Conservation (phyloP, 305 asterid species). For the Solanum hybrid region DNA sequence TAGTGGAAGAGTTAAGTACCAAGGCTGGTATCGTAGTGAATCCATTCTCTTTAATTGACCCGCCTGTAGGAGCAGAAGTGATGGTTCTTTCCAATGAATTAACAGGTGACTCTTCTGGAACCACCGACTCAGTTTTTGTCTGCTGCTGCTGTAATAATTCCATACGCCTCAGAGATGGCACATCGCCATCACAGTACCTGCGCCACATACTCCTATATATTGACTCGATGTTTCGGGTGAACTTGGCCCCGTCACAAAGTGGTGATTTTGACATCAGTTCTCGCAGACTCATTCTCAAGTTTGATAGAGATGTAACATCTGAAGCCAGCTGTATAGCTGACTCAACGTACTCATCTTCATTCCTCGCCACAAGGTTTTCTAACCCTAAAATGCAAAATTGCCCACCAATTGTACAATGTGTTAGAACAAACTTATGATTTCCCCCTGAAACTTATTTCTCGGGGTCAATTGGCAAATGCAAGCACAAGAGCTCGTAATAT, state of each 20-base stretch:
- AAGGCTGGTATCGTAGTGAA: conserved; percentile 15
- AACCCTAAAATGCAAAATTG: conserved; percentile 44
- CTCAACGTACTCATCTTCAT: conserved; percentile 87
- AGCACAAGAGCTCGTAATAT: not conserved
- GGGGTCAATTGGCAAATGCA: not conserved
- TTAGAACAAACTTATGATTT: not conserved
- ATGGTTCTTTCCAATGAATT: conserved; percentile 20
- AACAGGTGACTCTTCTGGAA: conserved; percentile 26
- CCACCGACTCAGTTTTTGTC: conserved; percentile 18
- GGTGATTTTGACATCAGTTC: conserved; percentile 84
- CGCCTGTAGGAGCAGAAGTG: conserved; percentile 15
- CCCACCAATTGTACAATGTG: not conserved
- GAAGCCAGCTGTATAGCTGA: conserved; percentile 65
- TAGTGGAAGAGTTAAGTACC: conserved; percentile 15
- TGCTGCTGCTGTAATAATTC: conserved; percentile 27
- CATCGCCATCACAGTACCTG: conserved; percentile 73
- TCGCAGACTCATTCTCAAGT: conserved; percentile 61
- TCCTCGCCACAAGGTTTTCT: conserved; percentile 60
- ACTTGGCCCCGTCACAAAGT: conserved; percentile 71
- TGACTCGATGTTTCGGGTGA: conserved; percentile 54
- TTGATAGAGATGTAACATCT: conserved; percentile 64
- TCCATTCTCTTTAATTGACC: conserved; percentile 47
- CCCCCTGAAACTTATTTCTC: not conserved
- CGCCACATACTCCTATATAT: conserved; percentile 75
- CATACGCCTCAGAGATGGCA: conserved; percentile 65